Conservation (phyloP, 352 stramenopile species). For the Elongisporangium undulatum region DNA sequence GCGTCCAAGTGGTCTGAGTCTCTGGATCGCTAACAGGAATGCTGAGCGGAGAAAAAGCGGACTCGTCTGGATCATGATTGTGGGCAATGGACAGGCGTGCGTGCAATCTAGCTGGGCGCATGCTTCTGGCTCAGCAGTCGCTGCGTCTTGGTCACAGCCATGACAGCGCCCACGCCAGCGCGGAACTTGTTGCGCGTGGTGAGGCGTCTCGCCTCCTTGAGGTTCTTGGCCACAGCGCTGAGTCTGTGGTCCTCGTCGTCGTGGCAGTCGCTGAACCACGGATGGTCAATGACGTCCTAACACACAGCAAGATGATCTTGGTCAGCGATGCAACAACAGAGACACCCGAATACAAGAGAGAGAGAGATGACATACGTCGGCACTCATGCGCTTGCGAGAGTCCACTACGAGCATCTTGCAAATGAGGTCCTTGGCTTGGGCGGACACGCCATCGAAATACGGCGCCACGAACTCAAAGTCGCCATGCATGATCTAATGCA, state of each 20-base stretch:
- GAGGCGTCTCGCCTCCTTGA: conserved; percentile 55
- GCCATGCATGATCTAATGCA: conserved; percentile 58
- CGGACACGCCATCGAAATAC: conserved; percentile 90
- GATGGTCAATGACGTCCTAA: conserved; percentile 55
- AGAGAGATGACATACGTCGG: conserved; percentile 19
- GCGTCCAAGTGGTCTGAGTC: too few species aligned
- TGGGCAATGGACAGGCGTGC: too few species aligned
- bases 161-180: conserved; percentile 55
- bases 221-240: conserved; percentile 62
- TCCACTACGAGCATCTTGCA: conserved; percentile 91
- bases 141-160: conserved; percentile 81
- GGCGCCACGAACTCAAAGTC: conserved; percentile 90
- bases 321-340: not conserved
- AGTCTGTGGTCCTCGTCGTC: conserved; percentile 52
- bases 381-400: conserved; percentile 70
- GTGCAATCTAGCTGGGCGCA: conserved; percentile 19
- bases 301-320: not conserved
- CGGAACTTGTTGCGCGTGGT: conserved; percentile 69
- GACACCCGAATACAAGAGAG: not conserved
- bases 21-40: too few species aligned
- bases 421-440: conserved; percentile 92
- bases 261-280: conserved; percentile 71
- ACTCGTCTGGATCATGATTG: too few species aligned
- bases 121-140: conserved; percentile 39
- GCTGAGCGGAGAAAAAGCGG: too few species aligned